Percentiles rank a stretch among this genome's conserved stretches.
Evolutionary conservation across 148 eudicot species (phyloP).

Genomic region (Chenopodium suecicum): DNA sequence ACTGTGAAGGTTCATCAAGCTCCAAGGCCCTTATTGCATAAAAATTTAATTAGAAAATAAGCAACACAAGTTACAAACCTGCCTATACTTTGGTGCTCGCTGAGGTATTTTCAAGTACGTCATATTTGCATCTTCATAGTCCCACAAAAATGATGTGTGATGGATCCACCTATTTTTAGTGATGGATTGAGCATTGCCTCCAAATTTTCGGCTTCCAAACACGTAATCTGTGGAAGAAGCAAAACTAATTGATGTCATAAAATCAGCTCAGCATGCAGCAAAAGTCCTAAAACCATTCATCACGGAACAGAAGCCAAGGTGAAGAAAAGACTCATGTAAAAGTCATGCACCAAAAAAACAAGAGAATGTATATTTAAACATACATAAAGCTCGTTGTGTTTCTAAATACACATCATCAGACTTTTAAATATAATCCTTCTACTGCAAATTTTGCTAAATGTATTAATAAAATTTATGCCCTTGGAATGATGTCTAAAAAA

Average conservation of each 20-base stretch:
- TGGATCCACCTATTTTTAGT: slow-evolving; percentile 86
- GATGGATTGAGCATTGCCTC: slow-evolving; percentile 95
- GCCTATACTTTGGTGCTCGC: slow-evolving; percentile 71
- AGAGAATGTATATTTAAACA: background rate
- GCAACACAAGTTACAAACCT: slow-evolving; percentile 39
- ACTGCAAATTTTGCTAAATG: background rate
- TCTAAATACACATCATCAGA: background rate
- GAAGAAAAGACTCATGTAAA: background rate
- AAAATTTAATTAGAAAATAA: background rate
- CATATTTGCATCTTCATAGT: slow-evolving; percentile 71
- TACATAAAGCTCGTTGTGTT: background rate
- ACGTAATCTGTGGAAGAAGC: slow-evolving; percentile 60
- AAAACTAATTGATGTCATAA: background rate
- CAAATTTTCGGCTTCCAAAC: slow-evolving; percentile 80
- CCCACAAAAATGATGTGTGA: slow-evolving; percentile 95
- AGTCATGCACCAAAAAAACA: background rate
- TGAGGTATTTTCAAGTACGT: slow-evolving; percentile 68
- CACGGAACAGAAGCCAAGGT: background rate
- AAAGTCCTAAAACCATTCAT: slow-evolving; percentile 4
- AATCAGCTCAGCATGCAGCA: background rate
- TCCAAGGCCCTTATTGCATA: background rate
- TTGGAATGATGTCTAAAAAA: background rate
- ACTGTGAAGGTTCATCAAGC: background rate
- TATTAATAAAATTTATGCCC: background rate
- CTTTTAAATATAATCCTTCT: background rate